Percentiles rank a stretch among this genome's conserved stretches.
These are phyloP conservation scores for Halophytophthora polymorphica DNA, from an alignment of 352 stramenopile species.

Conservation along the genomic window DNA sequence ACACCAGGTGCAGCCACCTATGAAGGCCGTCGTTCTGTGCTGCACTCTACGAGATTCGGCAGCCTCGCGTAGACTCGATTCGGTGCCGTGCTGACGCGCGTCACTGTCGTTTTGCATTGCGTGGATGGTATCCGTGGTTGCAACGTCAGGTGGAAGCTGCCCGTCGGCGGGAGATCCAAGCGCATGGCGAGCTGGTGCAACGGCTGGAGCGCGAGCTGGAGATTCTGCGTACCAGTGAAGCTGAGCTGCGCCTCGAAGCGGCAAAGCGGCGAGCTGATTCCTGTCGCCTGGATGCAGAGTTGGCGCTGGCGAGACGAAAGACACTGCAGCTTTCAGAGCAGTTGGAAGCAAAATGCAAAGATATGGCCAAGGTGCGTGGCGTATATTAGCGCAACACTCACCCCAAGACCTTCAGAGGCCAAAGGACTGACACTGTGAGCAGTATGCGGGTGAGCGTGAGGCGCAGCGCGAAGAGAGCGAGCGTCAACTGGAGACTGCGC, in stretches of 20 bases:
- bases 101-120: not conserved
- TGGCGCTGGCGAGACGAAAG: constrained; percentile 15
- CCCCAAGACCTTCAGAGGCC: not conserved
- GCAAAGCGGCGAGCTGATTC: constrained; percentile 44
- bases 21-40: not conserved
- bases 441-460: constrained; percentile 14
- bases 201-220: constrained; percentile 35
- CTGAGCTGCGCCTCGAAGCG: constrained; percentile 34
- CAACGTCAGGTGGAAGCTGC: constrained; percentile 34
- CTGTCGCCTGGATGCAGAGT: constrained; percentile 41
- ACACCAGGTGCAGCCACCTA: constrained; percentile 23
- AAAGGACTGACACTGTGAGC: not conserved
- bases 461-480: constrained; percentile 10
- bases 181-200: constrained; percentile 35
- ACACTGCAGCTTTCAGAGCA: constrained; percentile 12
- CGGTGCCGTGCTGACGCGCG: not conserved
- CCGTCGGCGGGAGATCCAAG: constrained; percentile 45
- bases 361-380: constrained; percentile 10
- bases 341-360: constrained; percentile 11
- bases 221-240: constrained; percentile 14
- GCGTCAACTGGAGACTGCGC: constrained; percentile 4
- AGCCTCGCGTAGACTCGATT: not conserved
- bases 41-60: not conserved
- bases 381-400: not conserved
- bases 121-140: no score